Conservation (phyloP, 139 green algal species). For the Chlorella sp. region DNA sequence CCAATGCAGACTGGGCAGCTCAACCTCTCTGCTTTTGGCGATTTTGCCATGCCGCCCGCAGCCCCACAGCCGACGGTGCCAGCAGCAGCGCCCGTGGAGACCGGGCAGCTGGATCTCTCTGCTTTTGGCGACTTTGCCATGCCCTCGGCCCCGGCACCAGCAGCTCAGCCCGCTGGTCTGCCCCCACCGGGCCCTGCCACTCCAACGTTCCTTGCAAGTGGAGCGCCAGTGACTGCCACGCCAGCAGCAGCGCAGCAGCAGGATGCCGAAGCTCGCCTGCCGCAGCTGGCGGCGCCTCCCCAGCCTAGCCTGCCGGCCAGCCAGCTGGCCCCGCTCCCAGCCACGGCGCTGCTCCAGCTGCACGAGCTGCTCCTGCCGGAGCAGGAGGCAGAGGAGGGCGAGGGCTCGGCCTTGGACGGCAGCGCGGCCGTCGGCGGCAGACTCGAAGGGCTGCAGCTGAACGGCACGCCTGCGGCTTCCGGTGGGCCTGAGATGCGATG, state of each 20-base stretch:
- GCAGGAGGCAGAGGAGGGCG: neutral
- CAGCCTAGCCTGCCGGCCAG: conserved; percentile 12
- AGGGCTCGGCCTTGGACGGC: neutral
- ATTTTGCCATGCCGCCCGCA: conserved; percentile 15
- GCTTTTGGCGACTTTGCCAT: conserved; percentile 33
- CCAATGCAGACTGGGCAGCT: conserved; percentile 3
- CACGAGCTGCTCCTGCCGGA: neutral
- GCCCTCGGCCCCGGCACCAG: conserved; percentile 21
- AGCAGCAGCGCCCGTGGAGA: neutral
- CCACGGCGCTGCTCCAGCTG: neutral
- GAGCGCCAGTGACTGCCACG: neutral
- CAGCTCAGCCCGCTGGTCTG: too few relatives aligned
- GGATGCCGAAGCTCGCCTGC: neutral
- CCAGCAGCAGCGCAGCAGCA: conserved; percentile 10
- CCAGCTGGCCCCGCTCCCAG: conserved; percentile 6
- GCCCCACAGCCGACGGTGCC: neutral
- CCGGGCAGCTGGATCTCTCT: conserved; percentile 13
- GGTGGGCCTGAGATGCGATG: too few relatives aligned
- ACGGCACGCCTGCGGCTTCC: neutral
- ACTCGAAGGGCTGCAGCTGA: neutral
- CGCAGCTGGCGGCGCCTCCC: neutral
- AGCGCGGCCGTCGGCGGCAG: neutral
- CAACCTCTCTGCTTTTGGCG: neutral
- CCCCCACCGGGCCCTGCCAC: neutral
- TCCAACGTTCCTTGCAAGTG: neutral